Evolutionary conservation across 192 early-diverging fungal genomes (phyloP).

Genomic region (Gamsiella multidivaricata): DNA sequence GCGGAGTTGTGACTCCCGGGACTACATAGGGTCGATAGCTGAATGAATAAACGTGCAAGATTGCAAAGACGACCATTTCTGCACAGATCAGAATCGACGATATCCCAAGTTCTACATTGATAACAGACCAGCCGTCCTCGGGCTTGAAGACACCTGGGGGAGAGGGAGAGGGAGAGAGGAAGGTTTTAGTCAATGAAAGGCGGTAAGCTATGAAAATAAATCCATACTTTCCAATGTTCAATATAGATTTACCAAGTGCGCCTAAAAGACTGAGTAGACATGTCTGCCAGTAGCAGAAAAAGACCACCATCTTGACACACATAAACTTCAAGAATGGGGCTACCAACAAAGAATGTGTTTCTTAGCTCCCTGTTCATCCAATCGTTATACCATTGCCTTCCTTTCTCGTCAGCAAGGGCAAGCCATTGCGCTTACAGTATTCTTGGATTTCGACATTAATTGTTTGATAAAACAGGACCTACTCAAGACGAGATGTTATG

Average conservation of each 20-base stretch:
- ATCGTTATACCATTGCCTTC: background rate
- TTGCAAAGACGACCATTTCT: constrained; percentile 56
- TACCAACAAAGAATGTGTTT: background rate
- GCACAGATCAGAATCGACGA: constrained; percentile 44
- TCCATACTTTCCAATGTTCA: background rate
- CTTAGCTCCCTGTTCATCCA: background rate
- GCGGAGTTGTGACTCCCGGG: constrained; percentile 19
- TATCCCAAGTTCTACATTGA: constrained; percentile 49
- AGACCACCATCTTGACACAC: constrained; percentile 54
- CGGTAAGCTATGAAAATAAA: background rate
- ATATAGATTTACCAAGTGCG: constrained; percentile 22
- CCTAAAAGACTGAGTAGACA: constrained; percentile 34
- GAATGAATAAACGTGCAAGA: constrained; percentile 54
- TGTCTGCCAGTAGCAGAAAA: constrained; percentile 47
- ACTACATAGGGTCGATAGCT: constrained; percentile 42
- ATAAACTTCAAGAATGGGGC: constrained; percentile 55
- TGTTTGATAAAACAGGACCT: constrained; percentile 49
- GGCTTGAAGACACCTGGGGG: constrained; percentile 14
- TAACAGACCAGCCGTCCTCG: constrained; percentile 34
- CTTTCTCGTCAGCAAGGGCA: no score
- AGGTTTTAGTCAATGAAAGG: background rate
- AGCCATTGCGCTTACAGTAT: constrained; percentile 17
- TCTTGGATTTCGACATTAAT: constrained; percentile 46
- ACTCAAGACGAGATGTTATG: background rate
- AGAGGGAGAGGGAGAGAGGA: background rate